A percentile compares a stretch with the other conserved stretches of the same genome.
Evolutionary conservation across 2,329 filamentous ascomycete species (phyloP).

Genomic region (Phaeophleospora eucalypticola): DNA sequence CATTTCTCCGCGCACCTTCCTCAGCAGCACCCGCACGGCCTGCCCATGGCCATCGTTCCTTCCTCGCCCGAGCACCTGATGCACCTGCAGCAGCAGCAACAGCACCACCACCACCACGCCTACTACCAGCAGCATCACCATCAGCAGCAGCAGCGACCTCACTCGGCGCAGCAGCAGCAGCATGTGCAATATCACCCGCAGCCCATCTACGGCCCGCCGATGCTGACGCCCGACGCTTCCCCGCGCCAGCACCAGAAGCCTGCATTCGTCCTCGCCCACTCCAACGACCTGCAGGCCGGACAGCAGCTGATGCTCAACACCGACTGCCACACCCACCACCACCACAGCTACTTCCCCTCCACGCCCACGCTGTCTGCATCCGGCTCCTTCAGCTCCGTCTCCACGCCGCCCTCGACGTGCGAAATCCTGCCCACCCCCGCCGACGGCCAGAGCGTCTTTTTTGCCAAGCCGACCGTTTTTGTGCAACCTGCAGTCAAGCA

Average conservation of each 20-base stretch:
- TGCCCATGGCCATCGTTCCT: slow-evolving; percentile 42
- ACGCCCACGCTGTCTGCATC: slow-evolving; percentile 84
- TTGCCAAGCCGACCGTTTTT: slow-evolving; percentile 24
- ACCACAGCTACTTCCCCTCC: slow-evolving; percentile 70
- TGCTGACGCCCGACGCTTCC: slow-evolving; percentile 71
- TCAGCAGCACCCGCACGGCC: slow-evolving; percentile 50
- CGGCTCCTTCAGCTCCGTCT: slow-evolving; percentile 77
- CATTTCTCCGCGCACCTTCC: slow-evolving; percentile 58
- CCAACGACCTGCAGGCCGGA: slow-evolving; percentile 34
- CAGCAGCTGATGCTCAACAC: slow-evolving; percentile 59
- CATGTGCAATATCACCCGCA: slow-evolving; percentile 37
- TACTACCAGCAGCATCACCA: slow-evolving; percentile 47
- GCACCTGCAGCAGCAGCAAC: slow-evolving; percentile 55
- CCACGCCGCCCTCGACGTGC: slow-evolving; percentile 73
- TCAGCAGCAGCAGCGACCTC: slow-evolving; percentile 41
- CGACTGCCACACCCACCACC: slow-evolving; percentile 51
- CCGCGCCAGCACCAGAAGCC: slow-evolving; percentile 74
- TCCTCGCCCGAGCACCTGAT: slow-evolving; percentile 45
- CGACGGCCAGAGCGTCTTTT: slow-evolving; percentile 57
- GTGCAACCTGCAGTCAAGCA: slow-evolving; percentile 66
- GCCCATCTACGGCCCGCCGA: slow-evolving; percentile 51
- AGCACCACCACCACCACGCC: slow-evolving; percentile 36
- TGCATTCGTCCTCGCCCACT: slow-evolving; percentile 59
- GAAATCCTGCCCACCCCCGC: slow-evolving; percentile 78
- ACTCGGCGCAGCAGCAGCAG: slow-evolving; percentile 36